Conservation (phyloP, 2,329 filamentous ascomycete species). For the Pleomassaria siparia region DNA sequence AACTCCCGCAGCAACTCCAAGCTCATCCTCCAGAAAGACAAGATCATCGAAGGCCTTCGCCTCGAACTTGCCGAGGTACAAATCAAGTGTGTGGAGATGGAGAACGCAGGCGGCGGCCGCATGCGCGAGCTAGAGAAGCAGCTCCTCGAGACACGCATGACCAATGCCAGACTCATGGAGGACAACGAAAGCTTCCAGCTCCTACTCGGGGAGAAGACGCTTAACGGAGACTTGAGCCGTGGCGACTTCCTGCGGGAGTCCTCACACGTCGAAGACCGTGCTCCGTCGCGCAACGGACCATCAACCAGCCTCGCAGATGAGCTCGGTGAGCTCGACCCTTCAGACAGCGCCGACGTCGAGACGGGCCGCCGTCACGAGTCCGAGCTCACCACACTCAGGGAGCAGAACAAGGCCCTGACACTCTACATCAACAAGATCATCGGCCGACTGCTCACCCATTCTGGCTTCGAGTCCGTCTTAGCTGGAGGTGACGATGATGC, state of each 20-base stretch:
- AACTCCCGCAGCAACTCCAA: constrained; percentile 89
- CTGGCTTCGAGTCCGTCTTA: constrained; percentile 91
- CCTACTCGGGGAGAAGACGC: constrained; percentile 88
- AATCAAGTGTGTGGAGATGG: constrained; percentile 91
- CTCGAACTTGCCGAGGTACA: constrained; percentile 93
- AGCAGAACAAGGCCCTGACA: constrained; percentile 95
- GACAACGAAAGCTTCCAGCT: constrained; percentile 98
- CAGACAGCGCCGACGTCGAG: constrained; percentile 53
- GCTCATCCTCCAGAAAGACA: constrained; percentile 91
- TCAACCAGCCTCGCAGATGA: constrained; percentile 69
- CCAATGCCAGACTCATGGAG: constrained; percentile 94
- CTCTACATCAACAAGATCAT: constrained; percentile 99
- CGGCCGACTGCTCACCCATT: constrained; percentile 87
- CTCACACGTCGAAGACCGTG: constrained; percentile 34
- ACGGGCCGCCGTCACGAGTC: constrained; percentile 67
- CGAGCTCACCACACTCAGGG: constrained; percentile 78
- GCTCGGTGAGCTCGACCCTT: constrained; percentile 83
- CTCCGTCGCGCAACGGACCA: constrained; percentile 36
- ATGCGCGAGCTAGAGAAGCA: constrained; percentile 88
- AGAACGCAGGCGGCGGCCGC: constrained; percentile 86
- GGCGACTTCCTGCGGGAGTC: constrained; percentile 71
- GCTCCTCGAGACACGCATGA: constrained; percentile 89
- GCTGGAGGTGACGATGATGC: constrained; percentile 65
- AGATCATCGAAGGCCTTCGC: constrained; percentile 87
- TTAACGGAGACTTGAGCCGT: constrained; percentile 89